Percentiles rank a stretch among this genome's conserved stretches.
phyloP scores from a whole-genome alignment of 2,329 filamentous ascomycete species.

The Botrytis fabae region DNA sequence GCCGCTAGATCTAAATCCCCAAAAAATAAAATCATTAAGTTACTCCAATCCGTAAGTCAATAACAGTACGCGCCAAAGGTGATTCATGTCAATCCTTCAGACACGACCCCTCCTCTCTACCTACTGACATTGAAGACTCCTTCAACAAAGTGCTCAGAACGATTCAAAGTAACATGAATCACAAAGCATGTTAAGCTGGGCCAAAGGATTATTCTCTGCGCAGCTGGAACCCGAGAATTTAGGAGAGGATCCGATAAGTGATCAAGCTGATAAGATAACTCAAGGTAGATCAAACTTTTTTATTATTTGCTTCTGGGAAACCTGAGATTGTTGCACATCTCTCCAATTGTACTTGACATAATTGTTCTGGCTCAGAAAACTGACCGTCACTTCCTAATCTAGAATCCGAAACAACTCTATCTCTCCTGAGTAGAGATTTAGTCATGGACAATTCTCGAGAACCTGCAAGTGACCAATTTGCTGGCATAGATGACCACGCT shows the following conservation, averaged over 20 bases:
- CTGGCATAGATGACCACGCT: not conserved
- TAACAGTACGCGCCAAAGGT: not conserved
- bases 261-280: slow-evolving; percentile 14
- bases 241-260: not conserved
- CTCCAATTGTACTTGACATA: not conserved
- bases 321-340: not conserved
- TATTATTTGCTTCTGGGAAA: not conserved
- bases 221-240: not conserved
- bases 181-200: slow-evolving; percentile 1
- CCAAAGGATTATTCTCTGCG: slow-evolving; percentile 15
- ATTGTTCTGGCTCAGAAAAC: no score
- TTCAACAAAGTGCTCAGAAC: slow-evolving; percentile 4
- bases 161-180: not conserved
- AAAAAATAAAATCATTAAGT: slow-evolving; percentile 8
- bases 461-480: not conserved
- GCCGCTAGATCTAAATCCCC: slow-evolving; percentile 15
- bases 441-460: not conserved
- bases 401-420: not conserved
- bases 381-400: not conserved
- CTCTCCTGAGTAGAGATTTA: not conserved
- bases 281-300: slow-evolving; percentile 13
- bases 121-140: not conserved
- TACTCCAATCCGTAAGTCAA: not conserved
- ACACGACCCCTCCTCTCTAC: not conserved
- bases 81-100: not conserved